Base-by-base conservation (phyloP, 371 early-diverging fungal genomes). In the Mortierella sp. region DNA sequence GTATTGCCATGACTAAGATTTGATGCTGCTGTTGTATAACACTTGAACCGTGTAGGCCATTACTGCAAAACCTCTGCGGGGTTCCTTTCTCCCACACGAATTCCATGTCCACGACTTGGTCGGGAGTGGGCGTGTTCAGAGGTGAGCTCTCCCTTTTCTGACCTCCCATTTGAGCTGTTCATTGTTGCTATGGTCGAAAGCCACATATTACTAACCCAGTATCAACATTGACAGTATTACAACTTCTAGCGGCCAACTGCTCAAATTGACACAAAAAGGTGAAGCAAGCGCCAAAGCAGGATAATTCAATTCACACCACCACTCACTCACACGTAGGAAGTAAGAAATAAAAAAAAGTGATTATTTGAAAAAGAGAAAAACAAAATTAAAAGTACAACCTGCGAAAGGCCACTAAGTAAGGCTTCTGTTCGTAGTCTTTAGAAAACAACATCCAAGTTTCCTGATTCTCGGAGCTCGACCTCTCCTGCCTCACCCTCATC, bases 51-150 rank as follows among this genome's bases (percentile, higher is more conserved):
- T 48, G 8, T 79, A 86, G 87, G 79, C 74, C 26, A 45, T 86
- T 24, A 47, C 80, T 19, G 72, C 78, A 31, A 86, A 86, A 47
- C 80, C 82, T 2, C 45, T 86, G 60, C 77, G 83, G 28, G 80
- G 83, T 0, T 86, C 87, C 9, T 76, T 73, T 70, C 87, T 86
- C 31, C 80, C 83, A 2, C 83, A 86, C 26, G 80, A 86, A 47
- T 82, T 80, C 70, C 87, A 86, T 70, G 78, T 86, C 44, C 87
- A 82, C 19, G 87, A 86, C 57, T 63, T 86, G 54, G 74, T 86
- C 3, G 87, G 87, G 5, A 86, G 83, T 76, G 87, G 82, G 19
- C 87, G 87, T 7, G 87, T 86, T 19, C 77, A 76, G 50, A 80
- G 83, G 87, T 86, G 75, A 58, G 9, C 47, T n/a, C 50, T 8